A percentile compares a stretch with the other conserved stretches of the same genome.
Evolutionary conservation across 345 rosid genomes (phyloP).

Genomic region (Pelargonium nanum): DNA sequence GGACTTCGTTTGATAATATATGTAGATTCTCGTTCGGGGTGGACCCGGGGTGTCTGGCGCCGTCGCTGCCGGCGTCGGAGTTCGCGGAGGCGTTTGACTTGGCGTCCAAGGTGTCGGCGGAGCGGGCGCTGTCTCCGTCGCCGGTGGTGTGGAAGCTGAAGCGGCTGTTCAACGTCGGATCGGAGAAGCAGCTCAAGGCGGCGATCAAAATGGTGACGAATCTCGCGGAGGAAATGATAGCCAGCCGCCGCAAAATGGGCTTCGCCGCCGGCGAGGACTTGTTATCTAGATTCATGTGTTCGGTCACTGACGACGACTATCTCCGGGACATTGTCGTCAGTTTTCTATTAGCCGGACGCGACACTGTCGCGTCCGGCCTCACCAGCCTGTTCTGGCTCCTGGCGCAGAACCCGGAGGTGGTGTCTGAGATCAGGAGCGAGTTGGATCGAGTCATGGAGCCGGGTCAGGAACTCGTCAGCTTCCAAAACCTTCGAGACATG

Average conservation of each 20-base stretch:
- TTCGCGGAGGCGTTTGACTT: constrained; percentile 41
- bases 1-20: constrained; percentile 44
- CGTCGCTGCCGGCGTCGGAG: constrained; percentile 26
- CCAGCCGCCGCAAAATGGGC: constrained; percentile 26
- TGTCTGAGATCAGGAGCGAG: constrained; percentile 36
- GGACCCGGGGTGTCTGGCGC: constrained; percentile 37
- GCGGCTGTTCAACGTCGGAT: constrained; percentile 30
- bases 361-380: constrained; percentile 48
- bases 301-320: constrained; percentile 33
- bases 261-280: constrained; percentile 25
- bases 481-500: constrained; percentile 37
- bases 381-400: constrained; percentile 49
- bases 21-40: constrained; percentile 46
- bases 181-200: constrained; percentile 39
- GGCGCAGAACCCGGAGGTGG: constrained; percentile 30
- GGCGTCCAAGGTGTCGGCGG: constrained; percentile 37
- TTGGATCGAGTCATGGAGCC: constrained; percentile 28
- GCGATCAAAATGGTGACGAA: constrained; percentile 31
- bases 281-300: constrained; percentile 47
- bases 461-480: constrained; percentile 16
- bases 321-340: constrained; percentile 49
- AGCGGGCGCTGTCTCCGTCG: constrained; percentile 29
- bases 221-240: constrained; percentile 30
- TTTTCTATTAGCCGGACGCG: constrained; percentile 54
- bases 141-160: constrained; percentile 41